Evolutionary conservation across 2,329 filamentous ascomycete genomes (phyloP).

Genomic region (Teratosphaeriaceae sp.): DNA sequence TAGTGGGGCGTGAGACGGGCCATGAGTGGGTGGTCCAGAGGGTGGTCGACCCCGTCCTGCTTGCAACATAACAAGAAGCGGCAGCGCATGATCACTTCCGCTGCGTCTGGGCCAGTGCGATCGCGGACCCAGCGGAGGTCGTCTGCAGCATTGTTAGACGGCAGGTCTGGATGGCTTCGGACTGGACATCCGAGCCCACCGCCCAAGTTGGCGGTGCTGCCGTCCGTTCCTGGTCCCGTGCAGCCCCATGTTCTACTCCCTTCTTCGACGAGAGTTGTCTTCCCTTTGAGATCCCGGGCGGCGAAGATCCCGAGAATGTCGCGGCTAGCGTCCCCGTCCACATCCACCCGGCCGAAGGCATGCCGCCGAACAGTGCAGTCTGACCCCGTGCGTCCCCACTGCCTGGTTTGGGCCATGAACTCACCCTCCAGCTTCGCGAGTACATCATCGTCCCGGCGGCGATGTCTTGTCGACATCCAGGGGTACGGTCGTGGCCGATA

Average conservation of each 20-base stretch:
- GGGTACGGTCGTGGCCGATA: constrained; percentile 20
- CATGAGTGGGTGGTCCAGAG: constrained; percentile 21
- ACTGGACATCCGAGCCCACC: constrained; percentile 16
- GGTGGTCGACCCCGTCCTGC: constrained; percentile 13
- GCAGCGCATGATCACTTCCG: constrained; percentile 14
- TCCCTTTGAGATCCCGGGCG: constrained; percentile 12
- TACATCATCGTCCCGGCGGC: constrained; percentile 6
- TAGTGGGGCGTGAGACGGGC: constrained; percentile 24
- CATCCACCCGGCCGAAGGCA: constrained; percentile 16
- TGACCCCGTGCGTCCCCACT: constrained; percentile 2
- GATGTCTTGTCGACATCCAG: constrained; percentile 18
- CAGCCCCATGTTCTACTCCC: constrained; percentile 21
- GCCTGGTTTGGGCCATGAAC: constrained; percentile 7
- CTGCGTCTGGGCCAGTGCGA: constrained; percentile 12
- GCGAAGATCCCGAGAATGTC: constrained; percentile 26
- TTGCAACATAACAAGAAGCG: constrained; percentile 17
- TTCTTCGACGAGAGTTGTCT: constrained; percentile 17
- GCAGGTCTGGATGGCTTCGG: constrained; percentile 18
- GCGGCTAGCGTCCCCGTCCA: constrained; percentile 7
- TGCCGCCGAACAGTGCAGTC: constrained; percentile 15
- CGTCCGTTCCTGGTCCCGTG: constrained; percentile 6
- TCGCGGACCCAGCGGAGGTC: constrained; percentile 23
- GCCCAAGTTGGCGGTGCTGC: constrained; percentile 9
- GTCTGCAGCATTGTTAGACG: constrained; percentile 10
- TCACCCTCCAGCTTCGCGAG: constrained; percentile 14